Evolutionary conservation across 2,329 filamentous ascomycete species (phyloP), one percentile per base, ranked within the genome.

Genomic region (Neurospora sp.): DNA sequence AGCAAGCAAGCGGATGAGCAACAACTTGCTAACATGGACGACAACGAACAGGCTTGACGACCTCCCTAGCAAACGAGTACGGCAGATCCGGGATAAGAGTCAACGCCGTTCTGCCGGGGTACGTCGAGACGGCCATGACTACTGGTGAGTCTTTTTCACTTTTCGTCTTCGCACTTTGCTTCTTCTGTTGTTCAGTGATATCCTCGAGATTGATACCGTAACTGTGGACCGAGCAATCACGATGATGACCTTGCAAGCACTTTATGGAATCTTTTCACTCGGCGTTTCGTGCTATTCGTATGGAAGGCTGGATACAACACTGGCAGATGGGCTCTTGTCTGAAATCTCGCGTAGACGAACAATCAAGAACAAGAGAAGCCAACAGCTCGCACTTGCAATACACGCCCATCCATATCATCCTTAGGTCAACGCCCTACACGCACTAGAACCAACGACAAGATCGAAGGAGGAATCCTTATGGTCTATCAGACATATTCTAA

Each of bases 101-200:
- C 66, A 97, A 97, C 80, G 90, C 90, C 38, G 87, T 97, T 73
- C 82, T 95, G 58, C 93, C 93, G 0, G 93, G 93, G 7, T 97
- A 95, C 82, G 90, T 96, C 74, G 84, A 91, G 70, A 95, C 92
- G 66, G 86, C 88, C 67, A 96, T 97, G 92, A 93, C 91, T 74
- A 80, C 86, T 78, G 83, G 92, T 94, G 80, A 80, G 73, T 72
- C 15, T 79, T 52, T 28, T 70, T 52, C 43, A 67, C 42, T 67
- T 33, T 33, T 17, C 9, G 15, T 33, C 52, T 10, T 33, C 13
- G 3, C 6, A 1, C 3, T 58, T 3, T 58, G 3, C 10, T 52
- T 23, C 10, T 52, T 23, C 4, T 11, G 8, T 23, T 43, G 17
- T 43, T 15, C 13, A 3, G 11, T 58, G 13, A 46, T 46, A 13